Conservation (phyloP, 805 yeast genomes). For the Blastobotrys mokoenaii region DNA sequence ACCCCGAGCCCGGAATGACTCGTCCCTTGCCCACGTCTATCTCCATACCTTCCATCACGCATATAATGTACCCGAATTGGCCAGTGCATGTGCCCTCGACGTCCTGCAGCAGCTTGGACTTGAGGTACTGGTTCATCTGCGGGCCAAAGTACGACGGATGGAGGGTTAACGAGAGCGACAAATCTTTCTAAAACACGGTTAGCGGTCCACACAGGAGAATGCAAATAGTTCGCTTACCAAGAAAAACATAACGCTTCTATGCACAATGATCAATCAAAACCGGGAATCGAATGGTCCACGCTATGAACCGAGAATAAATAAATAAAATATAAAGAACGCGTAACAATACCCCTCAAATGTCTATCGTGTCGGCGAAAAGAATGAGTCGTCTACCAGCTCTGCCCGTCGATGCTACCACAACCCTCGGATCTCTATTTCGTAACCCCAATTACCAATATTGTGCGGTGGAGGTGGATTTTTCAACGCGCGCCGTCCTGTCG, state of each 20-base stretch:
- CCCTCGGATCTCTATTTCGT: background rate
- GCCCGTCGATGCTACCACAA: background rate
- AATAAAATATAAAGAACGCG: background rate
- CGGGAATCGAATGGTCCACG: background rate
- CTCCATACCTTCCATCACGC: conserved; percentile 89
- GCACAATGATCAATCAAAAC: too few relatives aligned
- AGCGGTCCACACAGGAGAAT: conserved; percentile 3
- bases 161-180: conserved; percentile 81
- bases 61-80: conserved; percentile 93
- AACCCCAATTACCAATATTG: background rate
- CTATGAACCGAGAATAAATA: background rate
- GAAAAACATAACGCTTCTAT: conserved; percentile 4
- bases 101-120: conserved; percentile 84
- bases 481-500: too few relatives aligned
- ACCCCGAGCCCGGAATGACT: conserved; percentile 83
- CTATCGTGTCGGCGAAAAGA: background rate
- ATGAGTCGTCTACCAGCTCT: too few relatives aligned
- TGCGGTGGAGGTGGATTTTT: background rate
- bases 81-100: conserved; percentile 99
- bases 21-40: conserved; percentile 93
- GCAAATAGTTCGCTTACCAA: conserved; percentile 6
- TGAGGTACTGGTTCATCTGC: conserved; percentile 87
- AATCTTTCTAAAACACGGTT: conserved; percentile 62
- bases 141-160: conserved; percentile 98
- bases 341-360: background rate